Percentiles rank a stretch among this genome's conserved stretches.
These are phyloP conservation scores for Boletales sp. DNA, from an alignment of 768 basidiomycete species.

Conservation along the genomic window DNA sequence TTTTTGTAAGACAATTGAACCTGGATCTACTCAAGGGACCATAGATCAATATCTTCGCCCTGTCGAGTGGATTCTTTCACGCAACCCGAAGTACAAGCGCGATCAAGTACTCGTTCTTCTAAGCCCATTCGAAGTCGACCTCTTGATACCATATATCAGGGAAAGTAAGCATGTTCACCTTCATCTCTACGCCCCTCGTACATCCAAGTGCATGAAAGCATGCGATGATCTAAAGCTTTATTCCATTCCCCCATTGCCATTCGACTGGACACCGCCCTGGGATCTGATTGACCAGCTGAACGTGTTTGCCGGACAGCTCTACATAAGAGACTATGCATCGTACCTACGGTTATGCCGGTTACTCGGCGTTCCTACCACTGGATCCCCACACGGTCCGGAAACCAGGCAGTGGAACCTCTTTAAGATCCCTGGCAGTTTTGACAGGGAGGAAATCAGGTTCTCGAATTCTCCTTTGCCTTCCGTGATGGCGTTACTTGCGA, in stretches of 20 bases:
- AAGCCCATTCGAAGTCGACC: slow-evolving; percentile 2
- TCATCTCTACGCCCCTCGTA: slow-evolving; percentile 39
- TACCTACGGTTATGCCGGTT: too few species aligned
- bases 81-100: not conserved
- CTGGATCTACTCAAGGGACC: not conserved
- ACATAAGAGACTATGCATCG: too few species aligned
- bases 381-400: too few species aligned
- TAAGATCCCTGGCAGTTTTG: too few species aligned
- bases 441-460: too few species aligned
- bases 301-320: too few species aligned
- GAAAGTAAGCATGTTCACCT: slow-evolving; percentile 30
- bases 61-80: slow-evolving; percentile 1
- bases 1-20: not conserved
- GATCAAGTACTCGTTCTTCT: not conserved
- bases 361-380: too few species aligned
- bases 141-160: slow-evolving; percentile 35
- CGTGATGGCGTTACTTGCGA: not conserved
- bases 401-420: too few species aligned
- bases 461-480: slow-evolving; percentile 23
- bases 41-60: not conserved
- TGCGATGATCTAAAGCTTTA: slow-evolving; percentile 38
- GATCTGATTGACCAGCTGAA: too few species aligned
- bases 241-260: too few species aligned
- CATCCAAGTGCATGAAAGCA: slow-evolving; percentile 30
- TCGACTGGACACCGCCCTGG: too few species aligned